A percentile compares a stretch with the other conserved stretches of the same genome.
Evolutionary conservation across 2,329 filamentous ascomycete species (phyloP).

Genomic region (Calonectria hongkongensis): DNA sequence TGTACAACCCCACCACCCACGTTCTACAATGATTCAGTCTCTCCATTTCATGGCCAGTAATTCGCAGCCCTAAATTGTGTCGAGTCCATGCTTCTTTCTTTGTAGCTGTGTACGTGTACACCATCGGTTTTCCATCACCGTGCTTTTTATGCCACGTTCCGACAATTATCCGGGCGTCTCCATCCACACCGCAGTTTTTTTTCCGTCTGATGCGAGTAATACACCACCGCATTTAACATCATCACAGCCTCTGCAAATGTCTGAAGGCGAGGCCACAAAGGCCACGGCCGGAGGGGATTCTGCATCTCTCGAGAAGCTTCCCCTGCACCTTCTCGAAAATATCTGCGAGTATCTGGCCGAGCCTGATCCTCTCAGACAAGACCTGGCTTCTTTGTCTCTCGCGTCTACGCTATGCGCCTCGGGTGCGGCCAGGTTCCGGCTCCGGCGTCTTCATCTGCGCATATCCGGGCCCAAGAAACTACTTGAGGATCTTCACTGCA

Average conservation of each 20-base stretch:
- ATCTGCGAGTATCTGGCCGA: constrained; percentile 5
- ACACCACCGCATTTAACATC: background rate
- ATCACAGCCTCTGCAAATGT: background rate
- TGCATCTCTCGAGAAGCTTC: constrained; percentile 11
- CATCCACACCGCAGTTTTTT: no score
- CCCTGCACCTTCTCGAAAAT: background rate
- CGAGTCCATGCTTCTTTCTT: no score
- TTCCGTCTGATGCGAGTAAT: background rate
- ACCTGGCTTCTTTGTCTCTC: constrained; percentile 8
- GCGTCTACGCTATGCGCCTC: constrained; percentile 1
- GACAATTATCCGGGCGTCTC: background rate
- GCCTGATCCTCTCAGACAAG: background rate
- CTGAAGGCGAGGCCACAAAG: background rate
- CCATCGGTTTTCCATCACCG: no score
- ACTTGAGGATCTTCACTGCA: background rate
- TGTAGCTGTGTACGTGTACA: no score
- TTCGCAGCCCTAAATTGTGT: no score
- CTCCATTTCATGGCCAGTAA: no score
- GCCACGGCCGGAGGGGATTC: background rate
- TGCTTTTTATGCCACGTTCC: background rate
- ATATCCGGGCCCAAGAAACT: constrained; percentile 3
- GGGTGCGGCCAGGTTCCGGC: background rate
- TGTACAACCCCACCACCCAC: no score
- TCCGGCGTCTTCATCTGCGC: constrained; percentile 12
- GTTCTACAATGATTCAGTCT: no score